Conservation (phyloP, 2,329 filamentous ascomycete species). For the Blastomyces parvus region DNA sequence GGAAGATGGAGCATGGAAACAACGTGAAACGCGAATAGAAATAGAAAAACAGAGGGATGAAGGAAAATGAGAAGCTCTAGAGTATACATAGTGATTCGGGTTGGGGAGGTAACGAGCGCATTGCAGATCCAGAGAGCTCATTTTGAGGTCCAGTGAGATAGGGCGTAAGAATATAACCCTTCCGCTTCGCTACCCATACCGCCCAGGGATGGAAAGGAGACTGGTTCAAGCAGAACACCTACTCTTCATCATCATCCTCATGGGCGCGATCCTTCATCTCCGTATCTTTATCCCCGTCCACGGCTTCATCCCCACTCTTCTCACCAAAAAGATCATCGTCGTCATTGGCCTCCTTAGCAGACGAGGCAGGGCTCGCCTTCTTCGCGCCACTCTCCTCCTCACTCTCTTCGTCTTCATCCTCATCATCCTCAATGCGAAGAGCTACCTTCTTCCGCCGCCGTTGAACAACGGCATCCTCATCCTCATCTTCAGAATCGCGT, state of each 20-base stretch:
- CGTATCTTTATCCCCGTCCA: constrained; percentile 20
- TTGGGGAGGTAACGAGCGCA: background rate
- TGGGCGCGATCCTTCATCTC: constrained; percentile 31
- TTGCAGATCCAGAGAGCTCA: background rate
- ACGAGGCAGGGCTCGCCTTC: constrained; percentile 19
- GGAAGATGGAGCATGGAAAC: background rate
- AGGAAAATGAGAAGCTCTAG: background rate
- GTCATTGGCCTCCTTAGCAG: constrained; percentile 19
- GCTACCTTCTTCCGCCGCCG: constrained; percentile 27
- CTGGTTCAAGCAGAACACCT: background rate
- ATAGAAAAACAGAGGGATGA: background rate
- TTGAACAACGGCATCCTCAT: constrained; percentile 26
- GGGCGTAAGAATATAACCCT: background rate
- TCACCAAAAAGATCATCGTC: constrained; percentile 33
- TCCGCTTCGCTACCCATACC: background rate
- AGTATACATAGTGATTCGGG: background rate
- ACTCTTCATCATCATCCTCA: constrained; percentile 11
- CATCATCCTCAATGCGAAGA: constrained; percentile 31
- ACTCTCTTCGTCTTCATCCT: constrained; percentile 41
- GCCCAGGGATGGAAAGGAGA: background rate
- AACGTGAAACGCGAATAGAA: background rate
- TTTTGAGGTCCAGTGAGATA: background rate
- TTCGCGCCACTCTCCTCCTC: constrained; percentile 32
- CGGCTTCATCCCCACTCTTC: constrained; percentile 21
- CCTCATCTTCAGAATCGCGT: constrained; percentile 42